Base-by-base conservation (phyloP, 1,284 basidiomycete species). In the Erythrobasidium hasegawianum region DNA sequence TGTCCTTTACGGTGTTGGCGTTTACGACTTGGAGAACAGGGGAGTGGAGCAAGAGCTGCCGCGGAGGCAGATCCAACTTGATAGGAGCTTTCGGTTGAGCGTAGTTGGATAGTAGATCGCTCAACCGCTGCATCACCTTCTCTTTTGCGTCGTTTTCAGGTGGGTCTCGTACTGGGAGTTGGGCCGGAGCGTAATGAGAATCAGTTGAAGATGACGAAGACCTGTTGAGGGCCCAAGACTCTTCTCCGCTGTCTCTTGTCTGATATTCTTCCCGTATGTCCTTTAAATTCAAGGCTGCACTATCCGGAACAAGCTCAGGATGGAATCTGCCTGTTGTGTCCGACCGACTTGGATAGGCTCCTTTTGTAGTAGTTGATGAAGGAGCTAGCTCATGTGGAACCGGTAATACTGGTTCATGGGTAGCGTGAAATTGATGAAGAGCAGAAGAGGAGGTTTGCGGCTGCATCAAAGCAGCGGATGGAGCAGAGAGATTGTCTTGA, bases 1-100 rank as follows among this genome's bases (percentile, higher is more conserved):
- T 87, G 75, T 97, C 93, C 77, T 98, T 97, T 78, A 96, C 89
- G 1, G 89, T 94, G 73, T 93, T 89, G 39, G 86, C 83, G 78
- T 93, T 93, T 73, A 92, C 91, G 5, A 97, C 90, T 78, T 98
- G 95, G 16, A 97, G 81, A 14, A 96, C 89, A 1, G 92, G 88
- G 4, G 88, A 87, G 2, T 88, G 87, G 43, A 92, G 80, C 16
- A 96, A 79, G 24, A 97, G 79, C 75, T 88, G 90, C 47, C 95
- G 83, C 3, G 89, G 88, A 18, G 93, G 90, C 70, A 90, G 86
- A 69, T 92, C 90, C 54, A 94, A 81, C 7, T 24, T 45, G 8
- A 29, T 64, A 11, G 57, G 56, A 29, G 52, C 18, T 56, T 65
- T 52, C 11, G 62, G 62, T 14, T 41, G 55, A 2, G 39, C 18